phyloP scores from a whole-genome alignment of 2,329 filamentous ascomycete species.

The Colletotrichum incanum region DNA sequence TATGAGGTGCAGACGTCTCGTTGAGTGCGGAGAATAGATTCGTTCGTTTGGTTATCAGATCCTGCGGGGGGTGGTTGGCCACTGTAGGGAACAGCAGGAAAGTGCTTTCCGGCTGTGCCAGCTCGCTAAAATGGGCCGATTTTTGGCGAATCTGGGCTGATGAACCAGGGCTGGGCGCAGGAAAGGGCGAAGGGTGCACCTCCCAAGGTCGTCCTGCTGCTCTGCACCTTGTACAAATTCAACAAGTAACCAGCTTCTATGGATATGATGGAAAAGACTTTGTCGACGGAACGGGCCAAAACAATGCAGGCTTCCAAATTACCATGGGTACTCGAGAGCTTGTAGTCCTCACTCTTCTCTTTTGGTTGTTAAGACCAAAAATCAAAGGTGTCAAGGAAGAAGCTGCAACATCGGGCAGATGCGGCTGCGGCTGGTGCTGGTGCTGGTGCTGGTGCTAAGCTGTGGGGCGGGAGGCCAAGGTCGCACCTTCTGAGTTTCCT shows the following conservation, averaged over 20 bases:
- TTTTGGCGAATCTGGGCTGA: slow-evolving; percentile 47
- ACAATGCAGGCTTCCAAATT: not conserved
- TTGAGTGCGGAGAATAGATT: slow-evolving; percentile 42
- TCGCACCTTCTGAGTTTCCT: slow-evolving; percentile 21
- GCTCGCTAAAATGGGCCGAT: slow-evolving; percentile 46
- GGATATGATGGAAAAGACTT: not conserved
- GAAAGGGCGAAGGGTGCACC: slow-evolving; percentile 31
- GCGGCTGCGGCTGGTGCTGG: slow-evolving; percentile 44
- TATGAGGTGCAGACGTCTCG: slow-evolving; percentile 42
- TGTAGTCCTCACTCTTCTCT: not conserved
- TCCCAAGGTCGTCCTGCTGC: slow-evolving; percentile 14
- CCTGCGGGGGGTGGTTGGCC: slow-evolving; percentile 41
- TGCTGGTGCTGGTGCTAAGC: slow-evolving; percentile 17
- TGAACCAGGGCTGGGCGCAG: slow-evolving; percentile 40
- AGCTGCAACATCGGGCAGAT: slow-evolving; percentile 40
- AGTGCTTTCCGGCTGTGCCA: slow-evolving; percentile 32
- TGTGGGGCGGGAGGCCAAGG: slow-evolving; percentile 13
- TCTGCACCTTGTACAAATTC: not conserved
- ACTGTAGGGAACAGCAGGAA: slow-evolving; percentile 37
- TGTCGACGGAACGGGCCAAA: too few species aligned
- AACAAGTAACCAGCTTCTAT: not conserved
- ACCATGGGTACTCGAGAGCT: slow-evolving; percentile 1
- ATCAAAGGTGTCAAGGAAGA: slow-evolving; percentile 30
- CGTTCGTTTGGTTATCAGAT: slow-evolving; percentile 44
- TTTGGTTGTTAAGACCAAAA: slow-evolving; percentile 1